Conservation (phyloP, 1,284 basidiomycete species). For the Apiotrichum siamense region DNA sequence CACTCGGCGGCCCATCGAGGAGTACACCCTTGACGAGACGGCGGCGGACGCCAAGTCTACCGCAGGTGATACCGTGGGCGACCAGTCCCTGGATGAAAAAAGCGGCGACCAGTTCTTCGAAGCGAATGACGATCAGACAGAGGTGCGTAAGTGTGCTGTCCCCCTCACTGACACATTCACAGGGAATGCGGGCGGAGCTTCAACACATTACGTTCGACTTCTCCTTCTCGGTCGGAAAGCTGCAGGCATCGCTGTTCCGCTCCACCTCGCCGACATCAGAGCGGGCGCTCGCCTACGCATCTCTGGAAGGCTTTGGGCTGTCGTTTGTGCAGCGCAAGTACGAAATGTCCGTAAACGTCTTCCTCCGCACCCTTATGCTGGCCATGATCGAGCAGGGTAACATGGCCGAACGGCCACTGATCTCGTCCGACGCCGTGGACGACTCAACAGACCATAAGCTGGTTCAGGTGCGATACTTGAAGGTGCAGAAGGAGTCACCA, state of each 20-base stretch:
- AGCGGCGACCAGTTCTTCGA: constrained; percentile 65
- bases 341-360: constrained; percentile 83
- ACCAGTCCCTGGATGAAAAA: constrained; percentile 15
- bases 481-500: constrained; percentile 77
- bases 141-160: constrained; percentile 49
- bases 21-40: constrained; percentile 63
- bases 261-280: constrained; percentile 39
- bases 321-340: constrained; percentile 69
- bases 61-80: constrained; percentile 45
- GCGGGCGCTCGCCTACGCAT: constrained; percentile 63
- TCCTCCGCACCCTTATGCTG: constrained; percentile 61
- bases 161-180: not conserved
- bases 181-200: constrained; percentile 49
- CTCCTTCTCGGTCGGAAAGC: constrained; percentile 77
- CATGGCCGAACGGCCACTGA: constrained; percentile 59
- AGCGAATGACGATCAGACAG: constrained; percentile 59
- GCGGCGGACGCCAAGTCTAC: constrained; percentile 7
- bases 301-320: constrained; percentile 74
- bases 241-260: constrained; percentile 79
- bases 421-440: constrained; percentile 62
- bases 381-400: constrained; percentile 57
- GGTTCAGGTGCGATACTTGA: constrained; percentile 73
- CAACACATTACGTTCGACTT: constrained; percentile 85
- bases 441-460: constrained; percentile 58
- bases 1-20: constrained; percentile 48